Percentiles rank a stretch among this genome's conserved stretches.
These are phyloP conservation scores for Pleurotus tuoliensis DNA, from an alignment of 768 basidiomycete species.

Conservation along the genomic window DNA sequence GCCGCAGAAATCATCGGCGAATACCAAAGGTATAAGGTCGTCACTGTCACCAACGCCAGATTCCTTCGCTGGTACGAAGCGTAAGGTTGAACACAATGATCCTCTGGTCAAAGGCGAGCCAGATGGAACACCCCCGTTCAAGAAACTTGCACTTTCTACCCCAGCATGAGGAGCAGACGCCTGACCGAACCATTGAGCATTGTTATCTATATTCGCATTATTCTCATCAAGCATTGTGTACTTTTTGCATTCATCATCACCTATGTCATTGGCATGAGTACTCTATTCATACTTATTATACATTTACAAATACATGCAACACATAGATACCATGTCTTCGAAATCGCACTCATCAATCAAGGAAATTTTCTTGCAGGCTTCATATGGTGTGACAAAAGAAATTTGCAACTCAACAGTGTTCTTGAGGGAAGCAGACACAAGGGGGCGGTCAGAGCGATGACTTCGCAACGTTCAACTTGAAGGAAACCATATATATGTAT, in stretches of 20 bases:
- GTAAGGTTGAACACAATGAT: conserved; percentile 65
- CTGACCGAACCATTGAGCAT: conserved; percentile 11
- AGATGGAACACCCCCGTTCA: conserved; percentile 58
- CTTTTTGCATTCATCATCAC: neutral
- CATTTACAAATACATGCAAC: neutral
- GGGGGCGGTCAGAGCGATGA: too few species aligned
- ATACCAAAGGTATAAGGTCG: conserved; percentile 23
- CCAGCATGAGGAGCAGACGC: neutral
- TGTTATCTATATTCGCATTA: neutral
- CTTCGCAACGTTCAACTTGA: too few species aligned
- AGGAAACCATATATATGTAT: conserved; percentile 9
- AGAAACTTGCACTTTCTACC: conserved; percentile 56
- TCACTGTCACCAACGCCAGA: conserved; percentile 45
- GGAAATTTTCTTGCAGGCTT: neutral
- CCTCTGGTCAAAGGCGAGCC: conserved; percentile 32
- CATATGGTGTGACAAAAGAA: too few species aligned
- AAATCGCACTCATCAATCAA: neutral
- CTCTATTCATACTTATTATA: conserved; percentile 6
- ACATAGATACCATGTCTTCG: neutral
- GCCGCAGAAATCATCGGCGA: conserved; percentile 32
- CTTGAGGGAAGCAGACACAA: too few species aligned
- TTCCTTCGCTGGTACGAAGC: conserved; percentile 58
- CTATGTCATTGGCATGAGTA: neutral
- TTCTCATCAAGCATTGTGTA: neutral
- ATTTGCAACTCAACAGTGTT: too few species aligned